phyloP scores from a whole-genome alignment of 129 eudicot species.

The Flaveria bidentis region DNA sequence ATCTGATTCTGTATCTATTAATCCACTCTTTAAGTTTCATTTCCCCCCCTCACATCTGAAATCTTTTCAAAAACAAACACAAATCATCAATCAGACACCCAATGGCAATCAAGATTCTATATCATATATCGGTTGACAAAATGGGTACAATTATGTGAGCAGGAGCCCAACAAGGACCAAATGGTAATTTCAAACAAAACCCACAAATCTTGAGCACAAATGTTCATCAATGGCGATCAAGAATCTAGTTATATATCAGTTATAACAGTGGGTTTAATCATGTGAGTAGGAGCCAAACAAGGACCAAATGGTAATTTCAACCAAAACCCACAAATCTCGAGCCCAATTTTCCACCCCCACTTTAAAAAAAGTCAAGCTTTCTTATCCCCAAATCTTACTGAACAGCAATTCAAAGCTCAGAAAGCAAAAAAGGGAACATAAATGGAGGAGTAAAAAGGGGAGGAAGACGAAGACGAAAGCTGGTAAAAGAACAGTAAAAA shows the following conservation, averaged over 20 bases:
- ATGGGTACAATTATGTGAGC: not conserved
- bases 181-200: too few relatives aligned
- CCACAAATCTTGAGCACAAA: too few relatives aligned
- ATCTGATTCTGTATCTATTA: constrained; percentile 30
- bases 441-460: constrained; percentile 26
- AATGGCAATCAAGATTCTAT: not conserved
- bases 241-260: too few relatives aligned
- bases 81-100: not conserved
- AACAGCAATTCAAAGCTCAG: constrained; percentile 18
- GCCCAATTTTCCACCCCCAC: constrained; percentile 17
- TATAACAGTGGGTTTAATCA: constrained; percentile 11
- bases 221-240: too few relatives aligned
- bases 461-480: constrained; percentile 31
- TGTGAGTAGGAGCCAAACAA: constrained; percentile 25
- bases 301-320: not conserved
- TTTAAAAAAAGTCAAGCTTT: constrained; percentile 24
- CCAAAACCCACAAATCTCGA: constrained; percentile 27
- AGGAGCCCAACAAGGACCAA: not conserved
- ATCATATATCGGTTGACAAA: not conserved
- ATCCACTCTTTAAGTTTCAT: constrained; percentile 69
- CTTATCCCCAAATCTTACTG: constrained; percentile 4
- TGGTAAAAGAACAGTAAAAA: constrained; percentile 24
- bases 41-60: constrained; percentile 47
- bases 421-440: constrained; percentile 32
- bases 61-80: constrained; percentile 28